A percentile compares a stretch with the other conserved stretches of the same genome.
Evolutionary conservation across 306 rosid species (phyloP).

Genomic region (Prunus mume): DNA sequence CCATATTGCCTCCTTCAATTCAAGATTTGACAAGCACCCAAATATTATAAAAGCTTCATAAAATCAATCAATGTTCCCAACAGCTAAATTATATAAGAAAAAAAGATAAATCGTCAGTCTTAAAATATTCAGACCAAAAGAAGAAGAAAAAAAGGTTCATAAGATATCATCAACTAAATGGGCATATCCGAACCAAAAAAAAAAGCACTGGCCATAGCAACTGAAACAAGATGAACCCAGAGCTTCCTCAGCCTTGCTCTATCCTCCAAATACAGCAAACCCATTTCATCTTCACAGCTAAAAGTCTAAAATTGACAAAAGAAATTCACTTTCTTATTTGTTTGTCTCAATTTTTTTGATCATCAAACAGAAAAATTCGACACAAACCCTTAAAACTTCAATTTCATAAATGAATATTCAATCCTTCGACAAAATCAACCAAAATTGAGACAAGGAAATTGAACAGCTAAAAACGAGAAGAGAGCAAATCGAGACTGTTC

Average conservation of each 20-base stretch:
- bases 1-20: not conserved
- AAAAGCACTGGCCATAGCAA: no score
- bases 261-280: not conserved
- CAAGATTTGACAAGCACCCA: not conserved
- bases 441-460: not conserved
- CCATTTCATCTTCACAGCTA: not conserved
- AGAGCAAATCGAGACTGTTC: not conserved
- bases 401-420: not conserved
- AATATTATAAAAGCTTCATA: not conserved
- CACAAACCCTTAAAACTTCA: not conserved
- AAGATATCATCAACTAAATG: not conserved
- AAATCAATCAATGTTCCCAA: no score
- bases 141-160: not conserved
- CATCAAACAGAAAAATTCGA: not conserved
- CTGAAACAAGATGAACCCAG: not conserved
- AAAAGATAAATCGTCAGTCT: no score
- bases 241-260: not conserved
- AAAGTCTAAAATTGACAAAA: not conserved
- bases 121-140: not conserved
- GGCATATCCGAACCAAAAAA: not conserved
- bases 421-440: not conserved
- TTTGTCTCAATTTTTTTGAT: not conserved
- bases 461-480: not conserved
- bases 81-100: no score
- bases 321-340: not conserved